These are phyloP conservation scores for Coemansia sp. DNA, from an alignment of 371 early-diverging fungal species.

Conservation along the genomic window DNA sequence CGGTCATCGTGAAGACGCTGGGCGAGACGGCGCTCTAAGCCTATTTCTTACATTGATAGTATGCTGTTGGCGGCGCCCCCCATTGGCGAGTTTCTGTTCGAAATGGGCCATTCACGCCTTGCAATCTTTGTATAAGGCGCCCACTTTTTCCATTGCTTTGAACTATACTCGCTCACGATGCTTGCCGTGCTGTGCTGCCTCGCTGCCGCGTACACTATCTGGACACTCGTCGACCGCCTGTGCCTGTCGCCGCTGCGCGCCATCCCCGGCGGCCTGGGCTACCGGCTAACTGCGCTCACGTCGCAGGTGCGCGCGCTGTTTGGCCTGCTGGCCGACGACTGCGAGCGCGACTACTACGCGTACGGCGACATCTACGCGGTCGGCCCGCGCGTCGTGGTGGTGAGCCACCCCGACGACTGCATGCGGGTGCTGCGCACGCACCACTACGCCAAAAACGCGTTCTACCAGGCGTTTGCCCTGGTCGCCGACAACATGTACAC, in stretches of 20 bases:
- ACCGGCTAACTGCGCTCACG: constrained; percentile 1
- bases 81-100: no score
- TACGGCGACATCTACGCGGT: constrained; percentile 17
- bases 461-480: constrained; percentile 14
- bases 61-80: no score
- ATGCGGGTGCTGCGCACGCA: not conserved
- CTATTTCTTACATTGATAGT: not conserved
- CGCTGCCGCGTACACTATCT: no score
- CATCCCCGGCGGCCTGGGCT: not conserved
- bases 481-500: constrained; percentile 9
- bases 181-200: no score
- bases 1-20: constrained; percentile 42
- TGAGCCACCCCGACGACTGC: constrained; percentile 13
- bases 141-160: no score
- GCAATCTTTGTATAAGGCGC: no score
- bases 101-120: no score
- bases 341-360: constrained; percentile 11
- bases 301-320: constrained; percentile 2
- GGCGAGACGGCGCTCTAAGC: not conserved
- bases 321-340: constrained; percentile 14
- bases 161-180: no score
- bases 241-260: constrained; percentile 3
- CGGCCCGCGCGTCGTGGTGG: constrained; percentile 6
- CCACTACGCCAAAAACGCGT: constrained; percentile 3
- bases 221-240: not conserved